phyloP scores from a whole-genome alignment of 352 stramenopile species.

The Phytophthora kernoviae region DNA sequence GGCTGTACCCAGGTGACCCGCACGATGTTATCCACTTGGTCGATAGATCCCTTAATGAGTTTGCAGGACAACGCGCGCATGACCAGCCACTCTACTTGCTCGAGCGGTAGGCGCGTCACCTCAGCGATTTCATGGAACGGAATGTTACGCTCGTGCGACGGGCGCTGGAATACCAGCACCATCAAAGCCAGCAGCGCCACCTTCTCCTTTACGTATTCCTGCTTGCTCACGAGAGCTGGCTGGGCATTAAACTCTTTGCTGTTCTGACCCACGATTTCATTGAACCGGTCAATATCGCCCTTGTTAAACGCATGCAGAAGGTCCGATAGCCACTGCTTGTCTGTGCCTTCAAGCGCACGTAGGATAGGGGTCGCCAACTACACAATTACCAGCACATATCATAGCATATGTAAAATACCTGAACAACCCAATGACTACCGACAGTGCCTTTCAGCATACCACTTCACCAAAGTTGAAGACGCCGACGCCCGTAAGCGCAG shows the following conservation, averaged over 20 bases:
- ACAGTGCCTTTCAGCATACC: slow-evolving; percentile 50
- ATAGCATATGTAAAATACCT: background rate
- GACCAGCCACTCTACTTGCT: slow-evolving; percentile 98
- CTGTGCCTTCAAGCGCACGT: slow-evolving; percentile 85
- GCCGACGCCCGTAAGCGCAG: slow-evolving; percentile 95
- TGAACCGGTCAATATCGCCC: slow-evolving; percentile 96
- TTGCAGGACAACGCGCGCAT: slow-evolving; percentile 97
- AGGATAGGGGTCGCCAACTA: slow-evolving; percentile 94
- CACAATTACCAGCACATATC: slow-evolving; percentile 13
- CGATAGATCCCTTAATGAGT: slow-evolving; percentile 95
- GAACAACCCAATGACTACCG: background rate
- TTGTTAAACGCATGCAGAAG: slow-evolving; percentile 94
- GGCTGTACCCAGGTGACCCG: slow-evolving; percentile 96
- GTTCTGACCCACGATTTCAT: slow-evolving; percentile 79
- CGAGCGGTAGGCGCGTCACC: slow-evolving; percentile 76
- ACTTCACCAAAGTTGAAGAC: slow-evolving; percentile 99
- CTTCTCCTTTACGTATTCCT: slow-evolving; percentile 98
- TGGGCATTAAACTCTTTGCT: slow-evolving; percentile 87
- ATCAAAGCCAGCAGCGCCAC: slow-evolving; percentile 97
- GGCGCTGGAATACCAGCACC: slow-evolving; percentile 96
- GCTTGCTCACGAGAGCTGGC: slow-evolving; percentile 92
- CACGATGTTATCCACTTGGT: slow-evolving; percentile 93
- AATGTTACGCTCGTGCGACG: slow-evolving; percentile 93
- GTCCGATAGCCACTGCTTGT: slow-evolving; percentile 95
- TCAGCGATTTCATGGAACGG: slow-evolving; percentile 94